Evolutionary conservation across 2,329 filamentous ascomycete genomes (phyloP), one percentile per base, ranked within the genome.

Genomic region (Claviceps sorghi): DNA sequence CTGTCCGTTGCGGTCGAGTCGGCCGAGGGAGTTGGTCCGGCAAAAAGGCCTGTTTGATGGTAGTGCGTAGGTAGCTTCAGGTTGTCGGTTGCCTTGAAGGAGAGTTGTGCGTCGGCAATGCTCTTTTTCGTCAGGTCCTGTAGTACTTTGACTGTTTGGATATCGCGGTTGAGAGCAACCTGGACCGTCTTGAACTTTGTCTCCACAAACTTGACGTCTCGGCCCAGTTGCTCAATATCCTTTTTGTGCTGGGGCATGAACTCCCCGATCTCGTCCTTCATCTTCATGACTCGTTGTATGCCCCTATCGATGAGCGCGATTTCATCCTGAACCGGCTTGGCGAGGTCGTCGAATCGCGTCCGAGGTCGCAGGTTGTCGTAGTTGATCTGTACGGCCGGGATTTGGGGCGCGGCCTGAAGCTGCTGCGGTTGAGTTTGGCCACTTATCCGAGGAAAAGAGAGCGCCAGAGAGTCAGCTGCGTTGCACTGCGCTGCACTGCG

Each of bases 281-380:
- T 83, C 54, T 78, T 76, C 61, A 95, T 89, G 64, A 93, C 88
- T 51, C 78, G 76, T 60, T 88, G 80, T 59, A 98, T 91, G 57
- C 84, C 80, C 53, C 79, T 78, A 67, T 98, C 91, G 57, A 95
- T 80, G 10, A 75, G 70, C 56, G 87, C 80, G 56, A 98, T 86
- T 58, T 88, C 72, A 56, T 82, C 79, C 63, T 95, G 88, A 17
- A 95, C 73, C 32, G 87, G 81, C 58, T 91, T 85, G 55, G 86
- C 81, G 30, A 95, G 82, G 66, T 95, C 91, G 64, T 89, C 88
- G 72, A 93, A 96, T 56, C 93, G 87, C 3, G 89, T 95, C 0
- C 90, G 95, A 17, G 86, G 84, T 50, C 88, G 82, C 55, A 97
- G 74, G 63, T 86, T 87, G 59, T 79, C 79, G 50, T 86, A 69